Evolutionary conservation across 495 filamentous ascomycete species (phyloP), one percentile per base, ranked within the genome.

Genomic region (Penicillium subrubescens): DNA sequence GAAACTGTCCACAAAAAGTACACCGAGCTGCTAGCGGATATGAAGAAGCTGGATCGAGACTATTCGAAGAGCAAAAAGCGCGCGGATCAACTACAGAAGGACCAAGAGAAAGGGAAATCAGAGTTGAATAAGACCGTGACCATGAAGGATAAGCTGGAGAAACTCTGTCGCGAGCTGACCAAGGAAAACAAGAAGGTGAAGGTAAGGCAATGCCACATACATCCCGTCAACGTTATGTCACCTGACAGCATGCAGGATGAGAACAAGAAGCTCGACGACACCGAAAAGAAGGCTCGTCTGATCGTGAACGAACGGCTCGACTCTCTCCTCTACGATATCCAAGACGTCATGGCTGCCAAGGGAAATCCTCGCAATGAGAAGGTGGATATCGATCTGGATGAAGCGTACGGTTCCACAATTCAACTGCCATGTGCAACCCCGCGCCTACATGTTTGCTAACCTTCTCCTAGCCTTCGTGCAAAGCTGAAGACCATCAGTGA

Each of bases 131-230:
- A 95, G 75, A 93, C 91, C 23, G 86, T 90, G 10, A 88, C 87
- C 12, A 87, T 97, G 71, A 96, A 94, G 74, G 92, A 97, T 65
- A 97, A 97, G 76, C 80, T 98, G 43, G 96, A 98, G 73, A 98
- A 97, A 71, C 81, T 98, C 44, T 97, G 93, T 67, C 82, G 95
- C 35, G 94, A 98, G 70, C 81, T 97, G 37, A 93, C 94, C 46
- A 91, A 92, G 70, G 96, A 99, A 73, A 98, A 98, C 75, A 97
- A 98, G 75, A 92, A 94, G 74, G 84, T 99, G 19, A 98, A 98
- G 89, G 94, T 96, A 73, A 62, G 57, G 60, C 61, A 64, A 62
- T 29, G 21, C 19, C 25, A 50, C 33, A 50, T 46, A 43, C 50
- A 48, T 35, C 23, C 17, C 21, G 41, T 25, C 43, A 31, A 19